These are phyloP conservation scores for Dactylellina cionopaga DNA, from an alignment of 2,329 filamentous ascomycete species.

Conservation along the genomic window DNA sequence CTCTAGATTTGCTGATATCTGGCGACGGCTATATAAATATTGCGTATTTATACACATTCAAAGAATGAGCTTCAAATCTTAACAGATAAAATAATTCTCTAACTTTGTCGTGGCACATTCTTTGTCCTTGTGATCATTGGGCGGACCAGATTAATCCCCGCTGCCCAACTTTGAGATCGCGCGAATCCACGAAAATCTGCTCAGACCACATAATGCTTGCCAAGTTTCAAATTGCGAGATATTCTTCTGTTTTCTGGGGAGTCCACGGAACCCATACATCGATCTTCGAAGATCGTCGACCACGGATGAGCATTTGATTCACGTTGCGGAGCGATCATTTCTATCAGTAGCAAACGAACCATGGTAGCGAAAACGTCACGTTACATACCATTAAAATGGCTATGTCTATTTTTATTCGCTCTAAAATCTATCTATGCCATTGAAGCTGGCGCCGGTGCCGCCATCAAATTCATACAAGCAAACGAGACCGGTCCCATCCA, in stretches of 20 bases:
- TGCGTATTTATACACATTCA: too few species aligned
- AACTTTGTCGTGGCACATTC: too few species aligned
- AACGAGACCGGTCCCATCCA: slow-evolving; percentile 17
- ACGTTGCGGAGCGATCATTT: slow-evolving; percentile 11
- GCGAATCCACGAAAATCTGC: slow-evolving; percentile 28
- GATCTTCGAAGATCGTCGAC: neutral
- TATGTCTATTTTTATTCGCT: neutral
- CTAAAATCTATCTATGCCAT: too few species aligned
- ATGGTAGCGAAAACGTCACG: slow-evolving; percentile 6
- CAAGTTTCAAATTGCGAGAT: slow-evolving; percentile 11
- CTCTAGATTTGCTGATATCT: too few species aligned
- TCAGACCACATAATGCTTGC: slow-evolving; percentile 28
- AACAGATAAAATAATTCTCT: too few species aligned
- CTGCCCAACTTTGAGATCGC: neutral
- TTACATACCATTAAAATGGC: neutral
- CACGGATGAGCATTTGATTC: neutral
- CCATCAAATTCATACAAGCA: slow-evolving; percentile 5
- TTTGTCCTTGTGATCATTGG: too few species aligned
- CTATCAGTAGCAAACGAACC: neutral
- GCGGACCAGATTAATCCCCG: neutral
- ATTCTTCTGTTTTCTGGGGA: neutral
- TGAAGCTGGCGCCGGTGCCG: slow-evolving; percentile 5
- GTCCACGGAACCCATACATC: neutral
- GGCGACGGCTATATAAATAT: too few species aligned
- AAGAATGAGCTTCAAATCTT: too few species aligned